A percentile compares a stretch with the other conserved stretches of the same genome.
These are phyloP conservation scores for Alternaria conjuncta DNA, from an alignment of 2,329 filamentous ascomycete genomes.

Conservation along the genomic window DNA sequence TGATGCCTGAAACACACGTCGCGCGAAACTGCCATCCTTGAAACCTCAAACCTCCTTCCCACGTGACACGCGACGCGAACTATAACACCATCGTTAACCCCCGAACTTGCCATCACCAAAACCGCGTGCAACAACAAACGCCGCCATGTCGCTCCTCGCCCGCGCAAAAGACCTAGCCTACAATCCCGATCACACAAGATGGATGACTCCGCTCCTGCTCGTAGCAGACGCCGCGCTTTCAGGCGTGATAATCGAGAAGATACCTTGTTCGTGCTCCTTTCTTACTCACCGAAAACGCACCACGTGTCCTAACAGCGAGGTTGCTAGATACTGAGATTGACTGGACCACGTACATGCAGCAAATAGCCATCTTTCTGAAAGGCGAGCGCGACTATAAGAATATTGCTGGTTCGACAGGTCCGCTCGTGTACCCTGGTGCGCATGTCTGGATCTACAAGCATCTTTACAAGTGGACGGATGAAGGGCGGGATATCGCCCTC, in stretches of 20 bases:
- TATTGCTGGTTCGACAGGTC: slow-evolving; percentile 87
- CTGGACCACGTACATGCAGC: slow-evolving; percentile 97
- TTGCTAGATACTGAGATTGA: slow-evolving; percentile 91
- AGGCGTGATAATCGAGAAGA: slow-evolving; percentile 75
- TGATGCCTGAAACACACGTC: slow-evolving; percentile 34
- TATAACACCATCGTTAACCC: slow-evolving; percentile 31
- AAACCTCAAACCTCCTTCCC: slow-evolving; percentile 26
- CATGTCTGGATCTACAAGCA: slow-evolving; percentile 90
- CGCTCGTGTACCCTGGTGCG: slow-evolving; percentile 90
- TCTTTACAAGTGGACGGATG: slow-evolving; percentile 78
- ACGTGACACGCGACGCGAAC: slow-evolving; percentile 28
- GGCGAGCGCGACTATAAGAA: slow-evolving; percentile 89
- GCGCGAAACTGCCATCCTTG: slow-evolving; percentile 30
- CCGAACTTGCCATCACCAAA: background rate
- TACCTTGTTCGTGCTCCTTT: slow-evolving; percentile 72
- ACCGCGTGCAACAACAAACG: background rate
- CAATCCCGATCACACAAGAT: slow-evolving; percentile 64
- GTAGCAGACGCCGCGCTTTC: slow-evolving; percentile 75
- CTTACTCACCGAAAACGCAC: background rate
- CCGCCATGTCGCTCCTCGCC: slow-evolving; percentile 47
- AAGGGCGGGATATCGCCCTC: slow-evolving; percentile 75
- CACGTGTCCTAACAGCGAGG: slow-evolving; percentile 26
- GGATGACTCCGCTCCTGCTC: slow-evolving; percentile 71
- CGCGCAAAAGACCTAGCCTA: slow-evolving; percentile 50
- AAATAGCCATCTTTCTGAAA: slow-evolving; percentile 76